Conservation (phyloP, 2,329 filamentous ascomycete genomes). For the Escovopsis sp. region DNA sequence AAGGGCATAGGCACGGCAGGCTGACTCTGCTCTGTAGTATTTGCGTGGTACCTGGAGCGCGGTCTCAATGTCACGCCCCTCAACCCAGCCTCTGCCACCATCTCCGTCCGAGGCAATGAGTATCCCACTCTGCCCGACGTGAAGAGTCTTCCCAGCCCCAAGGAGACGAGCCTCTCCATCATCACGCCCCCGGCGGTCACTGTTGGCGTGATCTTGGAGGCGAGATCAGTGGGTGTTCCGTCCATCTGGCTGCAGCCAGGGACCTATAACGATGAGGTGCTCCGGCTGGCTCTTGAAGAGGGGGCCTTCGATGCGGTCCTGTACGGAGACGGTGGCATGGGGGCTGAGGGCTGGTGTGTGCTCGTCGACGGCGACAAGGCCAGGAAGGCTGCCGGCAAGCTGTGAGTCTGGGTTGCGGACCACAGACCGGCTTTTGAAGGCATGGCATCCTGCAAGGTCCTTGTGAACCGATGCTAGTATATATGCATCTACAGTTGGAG, state of each 20-base stretch:
- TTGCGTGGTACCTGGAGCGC: slow-evolving; percentile 75
- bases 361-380: slow-evolving; percentile 67
- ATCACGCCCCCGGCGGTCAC: slow-evolving; percentile 78
- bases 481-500: too few species aligned
- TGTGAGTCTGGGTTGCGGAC: slow-evolving; percentile 15
- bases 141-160: slow-evolving; percentile 47
- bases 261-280: slow-evolving; percentile 62
- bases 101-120: slow-evolving; percentile 43
- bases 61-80: slow-evolving; percentile 66
- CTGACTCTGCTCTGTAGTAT: slow-evolving; percentile 39
- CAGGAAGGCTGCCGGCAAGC: slow-evolving; percentile 40
- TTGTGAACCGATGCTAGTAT: too few species aligned
- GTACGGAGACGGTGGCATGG: slow-evolving; percentile 46
- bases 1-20: neutral
- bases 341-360: slow-evolving; percentile 72
- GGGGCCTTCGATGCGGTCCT: slow-evolving; percentile 55
- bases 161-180: slow-evolving; percentile 63
- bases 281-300: slow-evolving; percentile 50
- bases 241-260: slow-evolving; percentile 87
- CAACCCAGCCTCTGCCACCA: slow-evolving; percentile 55
- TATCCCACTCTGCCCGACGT: slow-evolving; percentile 54
- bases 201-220: slow-evolving; percentile 58
- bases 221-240: slow-evolving; percentile 55
- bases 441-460: too few species aligned
- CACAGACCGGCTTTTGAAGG: neutral